Evolutionary conservation across 2,329 filamentous ascomycete genomes (phyloP), one percentile per base, ranked within the genome.

Genomic region (Trichoderma cornu-damae): DNA sequence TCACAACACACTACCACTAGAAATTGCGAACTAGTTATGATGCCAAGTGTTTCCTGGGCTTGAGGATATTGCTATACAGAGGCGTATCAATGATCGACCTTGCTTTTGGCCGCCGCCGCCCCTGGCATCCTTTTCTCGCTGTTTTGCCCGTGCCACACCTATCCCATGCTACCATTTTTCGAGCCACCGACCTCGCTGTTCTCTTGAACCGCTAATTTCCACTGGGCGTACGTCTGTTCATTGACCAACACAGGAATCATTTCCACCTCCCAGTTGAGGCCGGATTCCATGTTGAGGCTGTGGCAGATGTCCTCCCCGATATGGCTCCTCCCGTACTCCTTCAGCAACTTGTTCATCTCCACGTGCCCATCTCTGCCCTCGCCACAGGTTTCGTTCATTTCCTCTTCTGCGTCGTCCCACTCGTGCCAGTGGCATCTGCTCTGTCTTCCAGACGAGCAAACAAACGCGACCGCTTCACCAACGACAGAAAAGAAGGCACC

Each of bases 401-500:
- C 11, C 5, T 20, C 6, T 32, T 55, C 52, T 11, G 52, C 38
- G n/a, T 46, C 28, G 11, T 26, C 20, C 38, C 38, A 55, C n/a
- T 55, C 52, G 32, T 55, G 20, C 14, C 18, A 14, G 32, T 55
- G 52, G n/a, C 52, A 55, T 7, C n/a, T 22, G 20, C 9, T 20
- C 37, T 12, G 14, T 26, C 9, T 6, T 6, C 14, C 18, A 2
- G 16, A 38, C 30, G 52, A 26, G 52, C 52, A 55, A 9, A 47
- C 52, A 6, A 26, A 55, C 30, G 44, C 52, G 18, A 46, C 22
- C 2, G 28, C 42, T 6, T 55, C 40, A 14, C 52, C 52, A 3
- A 30, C 40, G 30, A 55, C 34, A 32, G 52, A 46, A n/a, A 38
- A 35, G 52, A 38, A 46, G 9, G 37, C n/a, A n/a, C 52, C 52